These are phyloP conservation scores for Epicoccum nigrum DNA, from an alignment of 2,329 filamentous ascomycete genomes.

Conservation along the genomic window DNA sequence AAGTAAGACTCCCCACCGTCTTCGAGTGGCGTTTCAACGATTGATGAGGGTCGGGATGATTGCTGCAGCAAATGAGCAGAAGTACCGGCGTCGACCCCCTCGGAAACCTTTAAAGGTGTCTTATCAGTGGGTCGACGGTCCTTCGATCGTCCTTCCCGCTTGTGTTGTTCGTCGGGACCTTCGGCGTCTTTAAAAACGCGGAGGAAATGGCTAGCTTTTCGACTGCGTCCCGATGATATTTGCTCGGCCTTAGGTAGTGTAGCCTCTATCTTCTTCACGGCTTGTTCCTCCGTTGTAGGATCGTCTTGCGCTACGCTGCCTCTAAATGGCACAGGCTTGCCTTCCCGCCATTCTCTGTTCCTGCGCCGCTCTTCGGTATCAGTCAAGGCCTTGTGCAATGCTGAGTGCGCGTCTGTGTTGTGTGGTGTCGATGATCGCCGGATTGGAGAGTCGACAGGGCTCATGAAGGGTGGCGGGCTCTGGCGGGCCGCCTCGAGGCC, in stretches of 20 bases:
- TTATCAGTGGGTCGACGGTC: slow-evolving; percentile 45
- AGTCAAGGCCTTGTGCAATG: slow-evolving; percentile 35
- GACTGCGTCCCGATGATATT: slow-evolving; percentile 62
- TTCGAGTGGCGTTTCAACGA: slow-evolving; percentile 34
- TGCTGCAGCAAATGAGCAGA: slow-evolving; percentile 26
- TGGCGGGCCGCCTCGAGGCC: slow-evolving; percentile 30
- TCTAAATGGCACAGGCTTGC: slow-evolving; percentile 53
- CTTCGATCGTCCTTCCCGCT: slow-evolving; percentile 53
- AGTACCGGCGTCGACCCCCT: slow-evolving; percentile 31
- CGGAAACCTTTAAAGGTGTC: slow-evolving; percentile 27
- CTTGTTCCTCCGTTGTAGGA: slow-evolving; percentile 53
- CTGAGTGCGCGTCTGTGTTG: slow-evolving; percentile 26
- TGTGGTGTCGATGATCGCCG: slow-evolving; percentile 41
- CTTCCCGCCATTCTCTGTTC: slow-evolving; percentile 58
- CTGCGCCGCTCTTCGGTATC: slow-evolving; percentile 51
- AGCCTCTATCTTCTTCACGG: slow-evolving; percentile 69
- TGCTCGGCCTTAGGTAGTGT: slow-evolving; percentile 64
- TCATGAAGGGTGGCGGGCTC: slow-evolving; percentile 47
- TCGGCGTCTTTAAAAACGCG: slow-evolving; percentile 70
- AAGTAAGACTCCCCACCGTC: slow-evolving; percentile 34
- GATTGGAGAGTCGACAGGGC: slow-evolving; percentile 45
- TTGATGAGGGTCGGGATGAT: slow-evolving; percentile 33
- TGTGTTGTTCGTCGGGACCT: slow-evolving; percentile 58
- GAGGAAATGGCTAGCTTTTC: slow-evolving; percentile 70
- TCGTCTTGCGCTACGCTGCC: slow-evolving; percentile 47